phyloP scores from a whole-genome alignment of 2,329 filamentous ascomycete genomes.

The Trichoderma arundinaceum region DNA sequence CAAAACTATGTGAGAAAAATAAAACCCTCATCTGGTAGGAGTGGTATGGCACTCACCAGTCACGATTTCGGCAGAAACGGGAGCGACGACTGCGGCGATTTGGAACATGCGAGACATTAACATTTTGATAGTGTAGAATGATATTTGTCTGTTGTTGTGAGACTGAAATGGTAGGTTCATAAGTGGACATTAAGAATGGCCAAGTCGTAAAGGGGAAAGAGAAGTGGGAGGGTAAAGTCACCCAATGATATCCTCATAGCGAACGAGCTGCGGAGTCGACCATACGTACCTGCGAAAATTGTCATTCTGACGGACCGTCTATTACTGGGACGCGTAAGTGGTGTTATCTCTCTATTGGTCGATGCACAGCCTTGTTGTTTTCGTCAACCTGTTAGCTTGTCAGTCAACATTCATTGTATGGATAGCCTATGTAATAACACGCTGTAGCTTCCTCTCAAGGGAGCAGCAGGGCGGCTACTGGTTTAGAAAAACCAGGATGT shows the following conservation, averaged over 20 bases:
- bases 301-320: background rate
- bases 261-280: background rate
- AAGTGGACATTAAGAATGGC: too few species aligned
- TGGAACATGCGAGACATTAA: background rate
- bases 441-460: background rate
- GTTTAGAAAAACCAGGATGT: too few species aligned
- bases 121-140: background rate
- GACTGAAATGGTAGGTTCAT: background rate
- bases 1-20: background rate
- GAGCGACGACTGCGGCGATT: background rate
- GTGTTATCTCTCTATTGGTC: background rate
- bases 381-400: background rate
- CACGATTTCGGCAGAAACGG: background rate
- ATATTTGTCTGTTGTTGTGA: background rate
- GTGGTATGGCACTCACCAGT: background rate
- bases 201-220: background rate
- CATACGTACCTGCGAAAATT: background rate
- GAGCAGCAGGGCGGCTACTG: background rate
- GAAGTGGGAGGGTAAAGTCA: background rate
- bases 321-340: background rate
- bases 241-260: background rate
- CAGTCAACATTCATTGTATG: background rate
- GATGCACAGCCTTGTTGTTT: conserved; percentile 1
- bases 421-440: background rate
- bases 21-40: too few species aligned